A percentile compares a stretch with the other conserved stretches of the same genome.
Evolutionary conservation across 768 basidiomycete species (phyloP).

Genomic region (Lyophyllum semitale): DNA sequence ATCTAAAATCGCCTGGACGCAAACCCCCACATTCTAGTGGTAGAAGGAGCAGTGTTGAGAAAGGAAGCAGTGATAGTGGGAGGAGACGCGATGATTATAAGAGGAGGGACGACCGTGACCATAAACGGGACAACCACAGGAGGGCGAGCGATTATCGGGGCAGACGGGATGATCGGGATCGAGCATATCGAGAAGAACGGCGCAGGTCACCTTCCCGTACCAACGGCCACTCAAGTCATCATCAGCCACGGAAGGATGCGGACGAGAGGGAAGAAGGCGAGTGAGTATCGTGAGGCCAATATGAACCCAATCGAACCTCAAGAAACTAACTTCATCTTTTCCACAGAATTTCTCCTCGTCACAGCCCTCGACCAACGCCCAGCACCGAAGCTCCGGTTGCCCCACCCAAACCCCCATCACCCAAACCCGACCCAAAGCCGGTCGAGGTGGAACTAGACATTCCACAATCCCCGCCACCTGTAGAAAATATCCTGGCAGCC

Average conservation of each 20-base stretch:
- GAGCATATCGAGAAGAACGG: conserved; percentile 25
- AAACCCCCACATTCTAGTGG: conserved; percentile 21
- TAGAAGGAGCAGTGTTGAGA: conserved; percentile 39
- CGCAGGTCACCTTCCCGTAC: conserved; percentile 20
- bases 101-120: conserved; percentile 32
- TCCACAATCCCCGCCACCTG: conserved; percentile 51
- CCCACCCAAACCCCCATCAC: conserved; percentile 16
- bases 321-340: conserved; percentile 8
- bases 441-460: conserved; percentile 60
- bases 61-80: conserved; percentile 30
- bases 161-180: conserved; percentile 23
- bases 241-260: conserved; percentile 26
- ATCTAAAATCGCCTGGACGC: conserved; percentile 44
- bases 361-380: conserved; percentile 25
- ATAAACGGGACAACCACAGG: conserved; percentile 32
- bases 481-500: conserved; percentile 67
- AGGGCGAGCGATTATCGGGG: conserved; percentile 16
- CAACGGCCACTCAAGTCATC: conserved; percentile 7
- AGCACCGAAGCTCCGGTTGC: neutral
- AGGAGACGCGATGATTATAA: conserved; percentile 34
- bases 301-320: neutral
- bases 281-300: conserved; percentile 61
- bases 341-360: conserved; percentile 67
- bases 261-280: conserved; percentile 90
- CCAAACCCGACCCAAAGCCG: conserved; percentile 24